These are phyloP conservation scores for Fusarium albosuccineum DNA, from an alignment of 2,329 filamentous ascomycete species.

Conservation along the genomic window DNA sequence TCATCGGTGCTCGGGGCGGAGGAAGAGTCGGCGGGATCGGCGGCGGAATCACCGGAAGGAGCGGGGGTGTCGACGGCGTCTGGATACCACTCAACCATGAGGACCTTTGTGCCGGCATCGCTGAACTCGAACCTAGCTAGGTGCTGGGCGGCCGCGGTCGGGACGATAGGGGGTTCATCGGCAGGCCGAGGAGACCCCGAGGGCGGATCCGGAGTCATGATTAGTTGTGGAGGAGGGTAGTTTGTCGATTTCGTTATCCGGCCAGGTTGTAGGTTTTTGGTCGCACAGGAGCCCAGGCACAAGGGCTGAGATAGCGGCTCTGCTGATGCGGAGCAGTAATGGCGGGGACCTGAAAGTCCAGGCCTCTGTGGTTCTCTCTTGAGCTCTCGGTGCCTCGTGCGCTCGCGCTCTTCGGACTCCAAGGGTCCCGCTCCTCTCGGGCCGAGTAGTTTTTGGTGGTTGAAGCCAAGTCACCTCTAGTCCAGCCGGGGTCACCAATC, in stretches of 20 bases:
- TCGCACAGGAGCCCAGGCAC: slow-evolving; percentile 13
- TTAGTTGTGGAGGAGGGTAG: slow-evolving; percentile 14
- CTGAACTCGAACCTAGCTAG: slow-evolving; percentile 86
- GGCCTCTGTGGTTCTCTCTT: slow-evolving; percentile 11
- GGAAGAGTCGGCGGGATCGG: slow-evolving; percentile 19
- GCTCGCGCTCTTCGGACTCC: slow-evolving; percentile 21
- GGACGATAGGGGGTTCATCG: slow-evolving; percentile 38
- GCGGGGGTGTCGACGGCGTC: slow-evolving; percentile 39
- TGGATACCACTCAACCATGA: slow-evolving; percentile 91
- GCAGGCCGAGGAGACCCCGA: slow-evolving; percentile 52
- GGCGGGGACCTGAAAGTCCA: slow-evolving; percentile 31
- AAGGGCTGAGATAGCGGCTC: slow-evolving; percentile 14
- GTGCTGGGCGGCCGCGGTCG: slow-evolving; percentile 52
- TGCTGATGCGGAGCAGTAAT: slow-evolving; percentile 17
- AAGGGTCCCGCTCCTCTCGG: slow-evolving; percentile 36
- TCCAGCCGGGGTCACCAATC: slow-evolving; percentile 8
- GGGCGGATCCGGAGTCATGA: slow-evolving; percentile 46
- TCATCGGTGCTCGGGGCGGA: slow-evolving; percentile 34
- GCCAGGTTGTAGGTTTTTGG: slow-evolving; percentile 4
- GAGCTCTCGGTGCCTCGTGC: slow-evolving; percentile 13
- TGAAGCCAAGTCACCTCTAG: slow-evolving; percentile 8
- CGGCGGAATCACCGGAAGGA: slow-evolving; percentile 19
- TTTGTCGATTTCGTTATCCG: slow-evolving; percentile 17
- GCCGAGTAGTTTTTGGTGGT: slow-evolving; percentile 32
- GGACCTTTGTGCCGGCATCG: slow-evolving; percentile 88